Evolutionary conservation across 345 rosid genomes (phyloP).

Genomic region (Sisymbrium altissimum): DNA sequence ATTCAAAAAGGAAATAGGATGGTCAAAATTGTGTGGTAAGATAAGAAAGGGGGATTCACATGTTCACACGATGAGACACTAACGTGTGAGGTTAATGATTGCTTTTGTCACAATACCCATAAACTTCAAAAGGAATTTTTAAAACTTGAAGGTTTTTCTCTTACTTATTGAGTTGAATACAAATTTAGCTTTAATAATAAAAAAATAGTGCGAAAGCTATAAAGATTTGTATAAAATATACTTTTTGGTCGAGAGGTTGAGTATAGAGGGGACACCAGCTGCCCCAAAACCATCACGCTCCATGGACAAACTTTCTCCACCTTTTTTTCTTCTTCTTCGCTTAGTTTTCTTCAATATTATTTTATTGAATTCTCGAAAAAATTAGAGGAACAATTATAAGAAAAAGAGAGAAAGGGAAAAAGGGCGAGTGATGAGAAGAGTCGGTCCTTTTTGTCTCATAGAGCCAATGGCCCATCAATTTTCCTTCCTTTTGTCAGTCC

Average conservation of each 20-base stretch:
- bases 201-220: slow-evolving; percentile 23
- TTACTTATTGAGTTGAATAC: slow-evolving; percentile 1
- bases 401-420: slow-evolving; percentile 20
- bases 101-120: slow-evolving; percentile 30
- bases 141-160: background rate
- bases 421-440: slow-evolving; percentile 39
- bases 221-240: slow-evolving; percentile 28
- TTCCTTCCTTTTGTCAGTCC: slow-evolving; percentile 37
- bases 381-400: slow-evolving; percentile 5
- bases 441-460: slow-evolving; percentile 40
- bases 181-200: slow-evolving; percentile 27
- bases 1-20: slow-evolving; percentile 34
- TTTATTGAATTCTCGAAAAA: slow-evolving; percentile 8
- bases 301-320: slow-evolving; percentile 35
- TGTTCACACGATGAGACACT: slow-evolving; percentile 39
- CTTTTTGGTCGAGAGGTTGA: slow-evolving; percentile 38
- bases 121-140: slow-evolving; percentile 7
- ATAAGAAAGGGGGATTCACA: slow-evolving; percentile 34
- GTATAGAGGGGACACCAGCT: slow-evolving; percentile 41
- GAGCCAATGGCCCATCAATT: slow-evolving; percentile 41
- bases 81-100: slow-evolving; percentile 39
- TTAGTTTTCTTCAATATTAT: slow-evolving; percentile 26
- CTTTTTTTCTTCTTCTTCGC: slow-evolving; percentile 20
- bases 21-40: slow-evolving; percentile 37
- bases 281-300: slow-evolving; percentile 39